phyloP scores from a whole-genome alignment of 1,284 basidiomycete species.

The Phellinidium pouzarii region DNA sequence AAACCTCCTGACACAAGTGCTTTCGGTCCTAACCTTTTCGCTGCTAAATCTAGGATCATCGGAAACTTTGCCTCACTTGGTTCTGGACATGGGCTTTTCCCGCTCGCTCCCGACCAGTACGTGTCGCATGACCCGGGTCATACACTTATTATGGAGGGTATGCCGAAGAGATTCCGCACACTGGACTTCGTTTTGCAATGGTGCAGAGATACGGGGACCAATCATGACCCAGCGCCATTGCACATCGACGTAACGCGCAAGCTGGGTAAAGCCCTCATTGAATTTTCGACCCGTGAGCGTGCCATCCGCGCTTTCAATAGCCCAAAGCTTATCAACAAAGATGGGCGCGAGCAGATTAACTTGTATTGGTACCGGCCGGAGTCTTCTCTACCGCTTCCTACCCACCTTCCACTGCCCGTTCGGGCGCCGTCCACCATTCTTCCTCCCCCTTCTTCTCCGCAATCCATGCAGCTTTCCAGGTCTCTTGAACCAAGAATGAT shows the following conservation, averaged over 20 bases:
- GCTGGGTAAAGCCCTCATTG: slow-evolving; percentile 5
- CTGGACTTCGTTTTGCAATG: slow-evolving; percentile 8
- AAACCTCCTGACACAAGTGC: not conserved
- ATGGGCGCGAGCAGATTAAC: slow-evolving; percentile 7
- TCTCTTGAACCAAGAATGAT: not conserved
- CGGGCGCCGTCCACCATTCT: not conserved
- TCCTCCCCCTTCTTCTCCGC: not conserved
- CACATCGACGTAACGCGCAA: not conserved
- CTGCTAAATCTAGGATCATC: not conserved
- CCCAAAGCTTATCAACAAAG: slow-evolving; percentile 2
- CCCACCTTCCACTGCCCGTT: not conserved
- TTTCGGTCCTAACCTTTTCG: not conserved
- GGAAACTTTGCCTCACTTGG: not conserved
- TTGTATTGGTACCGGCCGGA: not conserved
- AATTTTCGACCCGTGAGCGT: not conserved
- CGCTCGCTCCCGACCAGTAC: not conserved
- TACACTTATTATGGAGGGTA: slow-evolving; percentile 2
- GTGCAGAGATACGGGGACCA: slow-evolving; percentile 4
- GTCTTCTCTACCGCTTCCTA: not conserved
- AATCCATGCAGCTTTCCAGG: not conserved
- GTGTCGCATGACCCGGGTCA: not conserved
- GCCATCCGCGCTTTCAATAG: slow-evolving; percentile 4
- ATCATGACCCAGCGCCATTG: slow-evolving; percentile 5
- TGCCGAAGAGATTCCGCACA: slow-evolving; percentile 6
- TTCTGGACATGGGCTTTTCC: not conserved